A percentile compares a stretch with the other conserved stretches of the same genome.
phyloP scores from a whole-genome alignment of 2,329 filamentous ascomycete genomes.

The Fonsecaea pugnacius region DNA sequence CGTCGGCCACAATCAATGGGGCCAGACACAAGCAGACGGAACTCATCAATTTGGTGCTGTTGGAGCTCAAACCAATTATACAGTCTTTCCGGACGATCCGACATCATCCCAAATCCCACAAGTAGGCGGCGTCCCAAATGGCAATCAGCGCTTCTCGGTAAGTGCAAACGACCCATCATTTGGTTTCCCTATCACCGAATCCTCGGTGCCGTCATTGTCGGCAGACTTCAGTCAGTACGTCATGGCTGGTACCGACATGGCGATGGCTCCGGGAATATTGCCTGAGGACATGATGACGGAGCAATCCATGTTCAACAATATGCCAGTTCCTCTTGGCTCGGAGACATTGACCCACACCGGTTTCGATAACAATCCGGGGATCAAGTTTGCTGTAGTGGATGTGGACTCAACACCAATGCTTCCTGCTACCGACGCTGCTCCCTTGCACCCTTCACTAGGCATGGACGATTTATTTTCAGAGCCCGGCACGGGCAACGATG shows the following conservation, averaged over 20 bases:
- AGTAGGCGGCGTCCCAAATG: background rate
- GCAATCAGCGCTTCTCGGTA: constrained; percentile 17
- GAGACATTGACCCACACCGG: constrained; percentile 10
- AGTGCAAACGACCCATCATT: constrained; percentile 7
- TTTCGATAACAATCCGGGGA: constrained; percentile 14
- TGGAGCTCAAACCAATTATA: constrained; percentile 11
- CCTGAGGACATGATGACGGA: constrained; percentile 19
- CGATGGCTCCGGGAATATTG: constrained; percentile 13
- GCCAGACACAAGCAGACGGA: constrained; percentile 1
- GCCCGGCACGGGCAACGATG: constrained; percentile 1
- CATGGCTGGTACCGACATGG: constrained; percentile 1
- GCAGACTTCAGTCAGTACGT: constrained; percentile 19
- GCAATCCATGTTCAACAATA: constrained; percentile 17
- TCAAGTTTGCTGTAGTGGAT: constrained; percentile 28
- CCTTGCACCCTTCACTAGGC: background rate
- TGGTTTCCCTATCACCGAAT: constrained; percentile 17
- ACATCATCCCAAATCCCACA: constrained; percentile 8
- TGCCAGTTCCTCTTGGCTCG: constrained; percentile 10
- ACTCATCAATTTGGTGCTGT: constrained; percentile 17
- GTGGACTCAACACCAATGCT: constrained; percentile 13
- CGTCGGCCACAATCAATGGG: constrained; percentile 17
- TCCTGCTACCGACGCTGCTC: background rate
- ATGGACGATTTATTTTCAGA: constrained; percentile 14
- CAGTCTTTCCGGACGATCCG: constrained; percentile 11
- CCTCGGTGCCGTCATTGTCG: constrained; percentile 8